Percentiles rank a stretch among this genome's conserved stretches.
These are phyloP conservation scores for Aspergillus ibericus DNA, from an alignment of 2,329 filamentous ascomycete genomes.

Conservation along the genomic window DNA sequence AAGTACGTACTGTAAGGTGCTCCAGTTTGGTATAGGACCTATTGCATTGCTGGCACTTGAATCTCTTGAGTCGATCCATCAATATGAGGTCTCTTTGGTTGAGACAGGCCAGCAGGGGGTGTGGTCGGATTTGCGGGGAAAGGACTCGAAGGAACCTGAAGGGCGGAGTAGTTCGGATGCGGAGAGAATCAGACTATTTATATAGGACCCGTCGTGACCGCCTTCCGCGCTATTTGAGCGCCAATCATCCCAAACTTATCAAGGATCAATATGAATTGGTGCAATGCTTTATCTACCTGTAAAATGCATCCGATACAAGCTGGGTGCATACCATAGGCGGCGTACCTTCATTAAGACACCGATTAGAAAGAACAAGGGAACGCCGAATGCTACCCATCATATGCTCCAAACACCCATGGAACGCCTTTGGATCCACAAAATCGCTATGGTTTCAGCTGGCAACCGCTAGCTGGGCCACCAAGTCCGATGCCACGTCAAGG, in stretches of 20 bases:
- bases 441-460: slow-evolving; percentile 55
- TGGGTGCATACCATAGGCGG: neutral
- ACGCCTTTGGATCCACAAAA: neutral
- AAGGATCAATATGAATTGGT: neutral
- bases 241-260: neutral
- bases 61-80: slow-evolving; percentile 12
- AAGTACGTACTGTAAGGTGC: slow-evolving; percentile 17
- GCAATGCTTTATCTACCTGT: neutral
- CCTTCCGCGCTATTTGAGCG: neutral
- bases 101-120: neutral
- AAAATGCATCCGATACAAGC: neutral
- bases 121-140: neutral
- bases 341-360: neutral
- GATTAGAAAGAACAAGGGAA: neutral
- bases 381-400: slow-evolving; percentile 1
- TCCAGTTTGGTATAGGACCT: slow-evolving; percentile 22
- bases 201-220: neutral
- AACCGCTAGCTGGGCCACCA: slow-evolving; percentile 91
- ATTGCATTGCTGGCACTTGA: slow-evolving; percentile 15
- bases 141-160: neutral
- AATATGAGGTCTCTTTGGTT: neutral
- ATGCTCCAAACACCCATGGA: slow-evolving; percentile 1
- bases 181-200: neutral
- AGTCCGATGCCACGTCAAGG: slow-evolving; percentile 83
- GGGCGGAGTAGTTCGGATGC: neutral